Evolutionary conservation across 192 early-diverging fungal genomes (phyloP), one percentile per base, ranked within the genome.

Genomic region (Allomyces macrogynus): DNA sequence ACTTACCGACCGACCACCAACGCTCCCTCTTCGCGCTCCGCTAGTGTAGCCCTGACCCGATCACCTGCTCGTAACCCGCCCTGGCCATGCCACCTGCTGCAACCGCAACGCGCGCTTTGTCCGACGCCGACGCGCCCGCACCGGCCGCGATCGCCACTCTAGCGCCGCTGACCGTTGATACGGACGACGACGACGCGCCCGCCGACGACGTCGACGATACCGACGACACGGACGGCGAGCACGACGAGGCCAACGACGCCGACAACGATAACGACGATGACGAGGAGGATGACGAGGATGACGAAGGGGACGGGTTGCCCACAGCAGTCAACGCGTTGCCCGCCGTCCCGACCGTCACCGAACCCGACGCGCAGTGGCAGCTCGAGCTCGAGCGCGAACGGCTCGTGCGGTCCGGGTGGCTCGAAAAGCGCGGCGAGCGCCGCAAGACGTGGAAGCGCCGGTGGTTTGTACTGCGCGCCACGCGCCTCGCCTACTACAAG

Each of bases 391-490:
- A 20, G 61, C 22, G 24, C 24, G 61, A 62, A 24, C 61, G 22
- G 18, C 23, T 62, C 10, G 61, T 62, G 20, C 22, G 23, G 11
- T 20, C 61, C 23, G 61, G 61, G 61, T 62, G 24, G 22, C 61
- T 62, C 20, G 23, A 12, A 16, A 62, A 62, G 61, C 22, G 24
- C 20, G n/a, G 61, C 23, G 61, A 62, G 61, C n/a, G 24, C 23
- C 61, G 43, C 32, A 23, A 78, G 70, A 73, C 71, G 0, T 82
- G 81, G 81, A 80, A 80, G 65, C 74, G 67, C 43, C 71, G 81
- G 40, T 82, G 78, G 78, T 82, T 82, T 64, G 81, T 82, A 0
- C 72, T 82, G 60, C 63, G 77, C 18, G 66, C 81, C 22, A 76
- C 71, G 24, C 68, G 71, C 18, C 65, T 82, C 7, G 71, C 75